Conservation (phyloP, 805 yeast species). For the Kuraishia piskuri region DNA sequence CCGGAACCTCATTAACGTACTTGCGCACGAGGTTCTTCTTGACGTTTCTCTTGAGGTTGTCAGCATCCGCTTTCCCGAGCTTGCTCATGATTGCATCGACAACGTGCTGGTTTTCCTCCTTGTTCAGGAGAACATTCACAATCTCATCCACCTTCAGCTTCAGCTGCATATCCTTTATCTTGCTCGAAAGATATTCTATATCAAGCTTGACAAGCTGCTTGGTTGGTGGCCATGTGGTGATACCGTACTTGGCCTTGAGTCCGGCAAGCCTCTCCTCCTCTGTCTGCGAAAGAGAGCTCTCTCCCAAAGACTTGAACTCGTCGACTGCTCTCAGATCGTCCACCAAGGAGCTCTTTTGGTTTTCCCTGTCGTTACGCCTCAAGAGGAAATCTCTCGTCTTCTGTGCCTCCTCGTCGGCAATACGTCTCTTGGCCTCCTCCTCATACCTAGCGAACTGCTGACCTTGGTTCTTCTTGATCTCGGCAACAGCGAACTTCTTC, state of each 20-base stretch:
- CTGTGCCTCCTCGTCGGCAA: slow-evolving; percentile 53
- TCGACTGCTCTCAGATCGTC: slow-evolving; percentile 19
- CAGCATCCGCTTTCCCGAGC: slow-evolving; percentile 17
- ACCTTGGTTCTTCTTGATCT: slow-evolving; percentile 82
- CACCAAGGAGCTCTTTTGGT: slow-evolving; percentile 16
- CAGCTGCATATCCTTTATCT: slow-evolving; percentile 26
- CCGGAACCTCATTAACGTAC: slow-evolving; percentile 25
- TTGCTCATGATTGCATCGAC: slow-evolving; percentile 22
- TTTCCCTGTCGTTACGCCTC: slow-evolving; percentile 27
- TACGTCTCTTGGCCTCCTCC: slow-evolving; percentile 59
- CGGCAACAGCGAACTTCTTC: slow-evolving; percentile 87
- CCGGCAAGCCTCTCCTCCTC: slow-evolving; percentile 28
- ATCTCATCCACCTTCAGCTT: slow-evolving; percentile 23
- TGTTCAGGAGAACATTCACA: slow-evolving; percentile 18
- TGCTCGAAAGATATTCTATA: slow-evolving; percentile 18
- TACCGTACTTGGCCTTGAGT: slow-evolving; percentile 36
- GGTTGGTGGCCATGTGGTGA: slow-evolving; percentile 37
- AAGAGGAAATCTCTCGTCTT: slow-evolving; percentile 47
- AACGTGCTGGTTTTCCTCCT: slow-evolving; percentile 16
- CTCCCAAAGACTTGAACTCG: slow-evolving; percentile 7
- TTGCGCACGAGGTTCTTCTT: slow-evolving; percentile 70
- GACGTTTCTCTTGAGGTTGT: slow-evolving; percentile 41
- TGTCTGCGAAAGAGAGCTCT: slow-evolving; percentile 12
- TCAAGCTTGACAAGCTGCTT: slow-evolving; percentile 31
- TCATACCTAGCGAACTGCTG: slow-evolving; percentile 82